Evolutionary conservation across 495 filamentous ascomycete species (phyloP).

Genomic region (Aspergillus sparsus): DNA sequence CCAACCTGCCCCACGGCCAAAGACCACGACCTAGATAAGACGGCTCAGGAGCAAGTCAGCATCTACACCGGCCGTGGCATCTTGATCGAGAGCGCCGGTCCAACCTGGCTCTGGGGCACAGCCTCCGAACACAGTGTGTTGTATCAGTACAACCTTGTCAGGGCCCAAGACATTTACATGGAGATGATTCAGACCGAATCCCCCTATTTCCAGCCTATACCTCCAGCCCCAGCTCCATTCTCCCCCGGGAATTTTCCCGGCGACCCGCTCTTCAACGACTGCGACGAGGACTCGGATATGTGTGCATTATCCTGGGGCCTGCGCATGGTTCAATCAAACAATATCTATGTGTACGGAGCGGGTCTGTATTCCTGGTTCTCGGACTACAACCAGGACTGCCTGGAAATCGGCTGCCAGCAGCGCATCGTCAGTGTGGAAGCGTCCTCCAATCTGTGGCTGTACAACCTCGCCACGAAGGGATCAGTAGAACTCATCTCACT

Average conservation of each 20-base stretch:
- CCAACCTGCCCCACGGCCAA: no score
- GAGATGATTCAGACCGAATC: constrained; percentile 80
- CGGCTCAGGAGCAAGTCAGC: constrained; percentile 52
- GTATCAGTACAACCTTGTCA: constrained; percentile 74
- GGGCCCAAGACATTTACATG: constrained; percentile 65
- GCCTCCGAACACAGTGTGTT: constrained; percentile 69
- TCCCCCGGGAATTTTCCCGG: constrained; percentile 39
- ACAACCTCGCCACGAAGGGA: constrained; percentile 76
- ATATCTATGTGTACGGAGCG: constrained; percentile 60
- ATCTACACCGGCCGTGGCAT: constrained; percentile 63
- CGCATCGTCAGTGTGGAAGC: constrained; percentile 29
- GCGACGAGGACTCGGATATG: constrained; percentile 40
- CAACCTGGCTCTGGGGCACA: constrained; percentile 65
- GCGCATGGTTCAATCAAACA: constrained; percentile 56
- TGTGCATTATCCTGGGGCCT: constrained; percentile 65
- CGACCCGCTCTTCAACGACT: constrained; percentile 56
- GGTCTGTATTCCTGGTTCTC: constrained; percentile 66
- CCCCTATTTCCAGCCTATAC: constrained; percentile 62
- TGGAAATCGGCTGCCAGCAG: constrained; percentile 39
- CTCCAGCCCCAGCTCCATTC: constrained; percentile 57
- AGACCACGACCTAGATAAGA: constrained; percentile 64
- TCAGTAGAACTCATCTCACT: constrained; percentile 65
- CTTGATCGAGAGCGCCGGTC: constrained; percentile 49
- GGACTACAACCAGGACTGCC: constrained; percentile 41
- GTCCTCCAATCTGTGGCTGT: constrained; percentile 59